Base-by-base conservation (phyloP, 2,329 filamentous ascomycete genomes). In the Ciborinia camelliae region DNA sequence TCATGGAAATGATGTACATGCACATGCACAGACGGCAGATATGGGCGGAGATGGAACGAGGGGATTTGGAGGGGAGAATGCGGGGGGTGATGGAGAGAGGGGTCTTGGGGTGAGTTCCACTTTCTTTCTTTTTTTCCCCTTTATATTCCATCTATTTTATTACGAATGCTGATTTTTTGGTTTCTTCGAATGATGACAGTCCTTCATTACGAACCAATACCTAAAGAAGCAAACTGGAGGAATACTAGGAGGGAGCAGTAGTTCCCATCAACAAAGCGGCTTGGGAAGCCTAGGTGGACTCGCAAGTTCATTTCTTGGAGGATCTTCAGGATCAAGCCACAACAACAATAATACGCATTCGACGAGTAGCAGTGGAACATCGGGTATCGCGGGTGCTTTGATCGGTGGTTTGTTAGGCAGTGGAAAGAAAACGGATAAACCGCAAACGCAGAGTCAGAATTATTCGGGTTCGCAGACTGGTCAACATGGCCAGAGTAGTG, bases 11-110 rank as follows among this genome's bases (percentile, higher is more conserved):
- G 32, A 43, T 35, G 51, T 12, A 7, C 37, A 55, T 57, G 47
- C 39, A 30, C 60, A 65, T 23, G 66, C 66, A 32, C 64, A 67
- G 79, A 62, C 67, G 28, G 51, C 65, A 23, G 67, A 71, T 74
- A 77, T 86, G 69, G 86, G 87, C 74, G 86, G 83, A 50, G 85
- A 87, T 71, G 61, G 51, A 10, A 81, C 83, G 12, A 85, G 88
- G 75, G 86, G 86, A 50, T 82, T 88, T 75, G 86, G 86, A 55
- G 82, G 80, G 65, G 84, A 87, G 77, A 87, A 84, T 48, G 80
- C 86, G 62, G 82, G 82, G 69, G 81, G 86, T 72, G 85, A 88
- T 73, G 86, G 84, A 41, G 87, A 90, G 60, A 81, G 88, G 68
- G 84, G 87, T 48, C 76, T 90, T 64, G 86, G 87, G 67, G 87